These are phyloP conservation scores for Rhodomyrtus tomentosa DNA, from an alignment of 345 rosid genomes.

Conservation along the genomic window DNA sequence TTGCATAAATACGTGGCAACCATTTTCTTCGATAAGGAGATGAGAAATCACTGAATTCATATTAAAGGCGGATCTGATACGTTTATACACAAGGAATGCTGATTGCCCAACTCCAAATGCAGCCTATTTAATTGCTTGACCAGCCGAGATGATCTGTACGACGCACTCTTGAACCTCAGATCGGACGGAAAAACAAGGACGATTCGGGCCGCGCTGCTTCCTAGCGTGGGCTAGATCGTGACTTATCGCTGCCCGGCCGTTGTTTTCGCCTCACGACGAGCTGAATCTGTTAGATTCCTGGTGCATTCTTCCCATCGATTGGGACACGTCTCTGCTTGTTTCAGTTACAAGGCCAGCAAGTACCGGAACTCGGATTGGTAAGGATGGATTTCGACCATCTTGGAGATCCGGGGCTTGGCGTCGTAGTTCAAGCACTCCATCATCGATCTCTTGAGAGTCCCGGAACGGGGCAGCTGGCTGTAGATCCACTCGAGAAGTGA, in stretches of 20 bases:
- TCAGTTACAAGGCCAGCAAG: constrained; percentile 31
- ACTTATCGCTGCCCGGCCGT: not conserved
- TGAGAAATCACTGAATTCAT: not conserved
- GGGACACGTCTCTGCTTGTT: not conserved
- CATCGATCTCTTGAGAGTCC: constrained; percentile 44
- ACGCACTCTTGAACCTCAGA: not conserved
- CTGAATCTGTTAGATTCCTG: not conserved
- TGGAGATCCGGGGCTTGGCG: constrained; percentile 31
- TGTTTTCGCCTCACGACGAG: not conserved
- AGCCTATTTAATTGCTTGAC: not conserved
- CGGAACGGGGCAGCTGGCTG: constrained; percentile 68
- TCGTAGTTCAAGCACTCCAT: constrained; percentile 61
- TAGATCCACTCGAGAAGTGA: constrained; percentile 86
- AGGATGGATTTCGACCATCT: constrained; percentile 60
- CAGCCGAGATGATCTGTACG: not conserved
- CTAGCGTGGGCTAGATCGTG: not conserved
- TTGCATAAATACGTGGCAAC: not conserved
- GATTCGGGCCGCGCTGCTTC: not conserved
- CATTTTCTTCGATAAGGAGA: not conserved
- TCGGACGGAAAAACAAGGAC: not conserved
- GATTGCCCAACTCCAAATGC: not conserved
- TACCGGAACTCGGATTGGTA: constrained; percentile 73
- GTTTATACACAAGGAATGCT: not conserved
- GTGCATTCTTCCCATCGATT: not conserved
- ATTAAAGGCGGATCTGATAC: not conserved